phyloP scores from a whole-genome alignment of 495 filamentous ascomycete genomes.

The Oidiodendron maius region DNA sequence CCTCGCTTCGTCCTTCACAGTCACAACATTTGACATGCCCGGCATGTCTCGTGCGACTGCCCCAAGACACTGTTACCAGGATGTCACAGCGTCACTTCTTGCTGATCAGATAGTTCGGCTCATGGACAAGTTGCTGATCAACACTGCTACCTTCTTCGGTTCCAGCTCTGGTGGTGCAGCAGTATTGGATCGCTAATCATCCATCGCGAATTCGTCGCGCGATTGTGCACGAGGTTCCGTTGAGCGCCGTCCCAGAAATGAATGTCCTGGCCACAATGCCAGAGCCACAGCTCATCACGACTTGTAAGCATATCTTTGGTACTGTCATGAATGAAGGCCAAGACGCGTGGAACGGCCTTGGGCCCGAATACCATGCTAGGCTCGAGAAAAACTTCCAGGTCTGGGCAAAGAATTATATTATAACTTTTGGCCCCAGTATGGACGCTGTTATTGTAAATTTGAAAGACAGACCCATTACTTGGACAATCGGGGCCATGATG shows the following conservation, averaged over 20 bases:
- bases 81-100: conserved; percentile 18
- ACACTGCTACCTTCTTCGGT: conserved; percentile 19
- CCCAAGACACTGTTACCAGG: conserved; percentile 7
- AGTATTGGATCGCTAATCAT: conserved; percentile 17
- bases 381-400: conserved; percentile 21
- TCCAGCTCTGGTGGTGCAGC: conserved; percentile 20
- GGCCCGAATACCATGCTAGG: conserved; percentile 17
- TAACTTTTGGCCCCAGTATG: conserved; percentile 3
- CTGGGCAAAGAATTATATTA: conserved; percentile 20
- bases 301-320: conserved; percentile 1
- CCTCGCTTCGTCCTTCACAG: conserved; percentile 14
- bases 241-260: not conserved
- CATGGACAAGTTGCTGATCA: conserved; percentile 21
- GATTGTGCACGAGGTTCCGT: conserved; percentile 21
- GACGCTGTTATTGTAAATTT: conserved; percentile 6
- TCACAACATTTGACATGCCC: conserved; percentile 29
- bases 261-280: conserved; percentile 7
- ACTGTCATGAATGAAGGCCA: conserved; percentile 13
- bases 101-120: conserved; percentile 21
- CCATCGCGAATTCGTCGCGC: not conserved
- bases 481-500: conserved; percentile 21
- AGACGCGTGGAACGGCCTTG: conserved; percentile 18
- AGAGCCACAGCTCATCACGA: conserved; percentile 10
- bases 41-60: conserved; percentile 22
- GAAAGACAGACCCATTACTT: conserved; percentile 15